Evolutionary conservation across 345 rosid species (phyloP).

Genomic region (Trapa incisa): DNA sequence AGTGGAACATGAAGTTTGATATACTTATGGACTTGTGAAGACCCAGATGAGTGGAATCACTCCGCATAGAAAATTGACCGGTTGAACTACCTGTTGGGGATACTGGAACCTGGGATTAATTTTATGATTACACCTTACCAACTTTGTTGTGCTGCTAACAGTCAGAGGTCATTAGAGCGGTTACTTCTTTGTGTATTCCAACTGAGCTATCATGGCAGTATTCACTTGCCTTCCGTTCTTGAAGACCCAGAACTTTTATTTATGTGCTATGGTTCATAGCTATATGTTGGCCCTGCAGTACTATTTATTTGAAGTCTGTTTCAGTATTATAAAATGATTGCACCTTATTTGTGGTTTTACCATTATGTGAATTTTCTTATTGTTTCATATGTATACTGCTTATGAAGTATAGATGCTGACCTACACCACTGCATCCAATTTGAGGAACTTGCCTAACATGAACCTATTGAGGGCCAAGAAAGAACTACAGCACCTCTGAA

Average conservation of each 20-base stretch:
- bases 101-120: background rate
- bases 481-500: too few species aligned
- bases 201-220: background rate
- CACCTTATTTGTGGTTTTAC: too few species aligned
- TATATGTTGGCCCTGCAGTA: background rate
- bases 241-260: background rate
- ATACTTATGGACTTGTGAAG: slow-evolving; percentile 8
- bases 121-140: background rate
- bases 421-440: too few species aligned
- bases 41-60: background rate
- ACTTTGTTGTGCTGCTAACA: background rate
- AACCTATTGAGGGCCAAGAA: too few species aligned
- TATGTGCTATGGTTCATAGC: background rate
- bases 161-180: background rate
- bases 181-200: background rate
- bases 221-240: background rate
- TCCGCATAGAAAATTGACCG: background rate
- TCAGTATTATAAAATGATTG: background rate
- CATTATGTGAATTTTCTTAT: too few species aligned
- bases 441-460: too few species aligned
- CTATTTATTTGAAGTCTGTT: background rate
- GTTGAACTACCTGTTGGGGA: background rate
- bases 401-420: too few species aligned
- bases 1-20: slow-evolving; percentile 15
- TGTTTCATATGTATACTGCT: too few species aligned